Evolutionary conservation across 768 basidiomycete species (phyloP).

Genomic region (Basidioascus undulatus): DNA sequence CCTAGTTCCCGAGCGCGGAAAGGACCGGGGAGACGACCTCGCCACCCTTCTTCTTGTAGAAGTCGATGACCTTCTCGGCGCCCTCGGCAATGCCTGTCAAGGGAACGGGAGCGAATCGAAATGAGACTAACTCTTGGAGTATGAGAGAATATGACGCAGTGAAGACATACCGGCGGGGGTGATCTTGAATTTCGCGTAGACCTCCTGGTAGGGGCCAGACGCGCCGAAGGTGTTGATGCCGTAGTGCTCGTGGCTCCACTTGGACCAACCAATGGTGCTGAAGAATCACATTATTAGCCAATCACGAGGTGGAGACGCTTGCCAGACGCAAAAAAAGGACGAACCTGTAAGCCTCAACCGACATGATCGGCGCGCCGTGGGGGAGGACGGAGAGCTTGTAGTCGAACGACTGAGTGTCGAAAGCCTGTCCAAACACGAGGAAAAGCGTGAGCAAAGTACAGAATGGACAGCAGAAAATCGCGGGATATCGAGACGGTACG

Average conservation of each 20-base stretch:
- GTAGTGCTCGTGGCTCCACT: conserved; percentile 58
- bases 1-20: too few relatives aligned
- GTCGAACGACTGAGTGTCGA: conserved; percentile 51
- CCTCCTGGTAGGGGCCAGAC: conserved; percentile 69
- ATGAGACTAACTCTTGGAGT: not conserved
- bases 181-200: conserved; percentile 75
- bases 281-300: not conserved
- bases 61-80: conserved; percentile 62
- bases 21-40: conserved; percentile 48
- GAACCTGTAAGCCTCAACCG: conserved; percentile 55
- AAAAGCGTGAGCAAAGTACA: not conserved
- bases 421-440: not conserved
- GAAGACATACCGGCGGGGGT: conserved; percentile 39
- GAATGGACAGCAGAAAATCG: conserved; percentile 4
- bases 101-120: conserved; percentile 2
- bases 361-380: conserved; percentile 69
- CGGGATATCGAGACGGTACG: conserved; percentile 16
- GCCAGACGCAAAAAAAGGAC: not conserved
- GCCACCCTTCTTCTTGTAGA: conserved; percentile 59
- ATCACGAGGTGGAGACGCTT: conserved; percentile 13
- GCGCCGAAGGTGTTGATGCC: conserved; percentile 31
- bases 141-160: conserved; percentile 1
- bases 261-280: conserved; percentile 55
- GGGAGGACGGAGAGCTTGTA: conserved; percentile 68
- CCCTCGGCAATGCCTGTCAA: conserved; percentile 44